Conservation (phyloP, 2,329 filamentous ascomycete species). For the Aspergillus candidus region DNA sequence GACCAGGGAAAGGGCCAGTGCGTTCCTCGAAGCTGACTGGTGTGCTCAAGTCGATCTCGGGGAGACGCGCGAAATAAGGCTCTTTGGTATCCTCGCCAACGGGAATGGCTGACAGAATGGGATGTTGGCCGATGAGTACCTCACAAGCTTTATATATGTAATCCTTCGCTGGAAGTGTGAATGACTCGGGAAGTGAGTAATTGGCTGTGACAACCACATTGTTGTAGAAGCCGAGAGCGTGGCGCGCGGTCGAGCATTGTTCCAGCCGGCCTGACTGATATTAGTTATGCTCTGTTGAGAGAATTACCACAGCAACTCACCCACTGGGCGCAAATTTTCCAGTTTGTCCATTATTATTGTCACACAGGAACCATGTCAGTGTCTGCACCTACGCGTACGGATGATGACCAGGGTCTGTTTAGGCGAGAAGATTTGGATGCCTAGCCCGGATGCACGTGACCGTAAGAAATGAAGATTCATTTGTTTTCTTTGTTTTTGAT, state of each 20-base stretch:
- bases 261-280: conserved; percentile 36
- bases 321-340: conserved; percentile 26
- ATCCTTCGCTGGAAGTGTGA: conserved; percentile 20
- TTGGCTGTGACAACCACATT: conserved; percentile 40
- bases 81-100: conserved; percentile 35
- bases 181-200: conserved; percentile 27
- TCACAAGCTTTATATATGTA: conserved; percentile 35
- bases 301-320: conserved; percentile 15
- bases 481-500: background rate
- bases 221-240: conserved; percentile 40
- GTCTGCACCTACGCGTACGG: background rate
- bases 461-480: no score
- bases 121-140: conserved; percentile 35
- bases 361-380: conserved; percentile 21
- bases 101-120: conserved; percentile 40
- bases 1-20: conserved; percentile 5
- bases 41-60: conserved; percentile 36
- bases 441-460: no score
- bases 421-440: no score
- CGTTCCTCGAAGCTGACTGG: conserved; percentile 33
- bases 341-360: conserved; percentile 55
- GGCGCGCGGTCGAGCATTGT: conserved; percentile 39
- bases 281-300: conserved; percentile 1
- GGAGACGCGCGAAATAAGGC: conserved; percentile 42
- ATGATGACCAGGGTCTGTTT: no score